Evolutionary conservation across 2,329 filamentous ascomycete species (phyloP), one percentile per base, ranked within the genome.

Genomic region (Aureobasidium sp.): DNA sequence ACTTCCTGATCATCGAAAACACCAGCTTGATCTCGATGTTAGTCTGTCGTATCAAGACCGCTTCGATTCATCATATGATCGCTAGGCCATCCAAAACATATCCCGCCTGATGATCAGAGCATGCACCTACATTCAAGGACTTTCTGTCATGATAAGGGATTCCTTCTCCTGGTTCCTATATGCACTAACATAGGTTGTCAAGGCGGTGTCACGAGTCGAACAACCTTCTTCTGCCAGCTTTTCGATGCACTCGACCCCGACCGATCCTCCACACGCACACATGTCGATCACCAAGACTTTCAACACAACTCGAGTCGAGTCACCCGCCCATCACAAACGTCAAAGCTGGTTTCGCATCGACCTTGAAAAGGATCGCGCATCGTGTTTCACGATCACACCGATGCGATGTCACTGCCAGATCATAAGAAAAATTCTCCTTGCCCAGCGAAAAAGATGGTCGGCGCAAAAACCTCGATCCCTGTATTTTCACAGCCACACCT

Each of bases 231-330:
- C 43, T 15, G 20, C 15, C 32, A 34, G 53, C 27, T 2, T 36
- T 7, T 57, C 53, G 41, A 57, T 44, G 53, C 17, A 9, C 6
- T 47, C 20, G 29, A 44, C 27, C 20, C 41, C 53, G 53, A 47
- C 5, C 55, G 55, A 59, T 48, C 55, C 32, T 48, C 43, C 43
- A 20, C 55, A 37, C 43, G 32, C 24, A 48, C 24, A 24, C 32
- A 37, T 24, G 55, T 48, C 55, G 55, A 59, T 48, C 39, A 48
- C 29, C 20, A 5, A 57, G 5, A 8, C 13, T 8, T 20, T 15
- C 32, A 44, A n/a, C 52, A 41, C 39, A 57, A 57, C 27, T 57
- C 41, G 53, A 46, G 39, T 44, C 53, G 41, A 46, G 36, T 32
- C 4, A 17, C 20, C 24, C 36, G 17, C 24, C 27, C 51, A n/a